Conservation (phyloP, 1,139 yeast species). For the Wickerhamomyces sp. region DNA sequence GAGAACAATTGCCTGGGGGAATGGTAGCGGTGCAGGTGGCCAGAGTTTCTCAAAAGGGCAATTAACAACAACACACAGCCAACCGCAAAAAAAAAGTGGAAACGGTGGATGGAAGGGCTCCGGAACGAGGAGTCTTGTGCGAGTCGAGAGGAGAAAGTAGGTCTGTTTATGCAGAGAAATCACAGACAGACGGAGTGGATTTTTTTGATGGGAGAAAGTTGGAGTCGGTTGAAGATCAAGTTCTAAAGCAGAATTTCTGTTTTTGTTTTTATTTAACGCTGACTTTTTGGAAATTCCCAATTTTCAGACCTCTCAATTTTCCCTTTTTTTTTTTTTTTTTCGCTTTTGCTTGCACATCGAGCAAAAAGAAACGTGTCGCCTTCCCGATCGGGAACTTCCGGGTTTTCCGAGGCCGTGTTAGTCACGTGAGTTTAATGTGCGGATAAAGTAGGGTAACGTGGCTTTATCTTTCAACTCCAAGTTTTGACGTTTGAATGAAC, state of each 20-base stretch:
- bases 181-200: background rate
- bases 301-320: background rate
- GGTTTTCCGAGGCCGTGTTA: background rate
- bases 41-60: constrained; percentile 1
- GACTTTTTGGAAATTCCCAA: background rate
- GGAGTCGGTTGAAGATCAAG: no score
- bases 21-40: background rate
- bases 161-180: no score
- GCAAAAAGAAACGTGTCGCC: background rate
- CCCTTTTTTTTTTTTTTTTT: no score
- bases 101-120: no score
- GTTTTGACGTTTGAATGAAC: no score
- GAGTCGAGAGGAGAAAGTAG: no score
- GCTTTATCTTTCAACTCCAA: no score
- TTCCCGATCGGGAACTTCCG: background rate
- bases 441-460: no score
- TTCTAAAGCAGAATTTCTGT: background rate
- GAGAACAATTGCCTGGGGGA: no score
- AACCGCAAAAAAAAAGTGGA: constrained; percentile 1
- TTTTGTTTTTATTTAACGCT: background rate
- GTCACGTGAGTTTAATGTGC: background rate
- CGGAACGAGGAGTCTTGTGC: no score
- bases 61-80: constrained; percentile 2
- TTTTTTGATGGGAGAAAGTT: background rate
- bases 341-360: background rate